Percentiles rank a stretch among this genome's conserved stretches.
Evolutionary conservation across 2,329 filamentous ascomycete genomes (phyloP).

Genomic region (Ophiostoma australiae): DNA sequence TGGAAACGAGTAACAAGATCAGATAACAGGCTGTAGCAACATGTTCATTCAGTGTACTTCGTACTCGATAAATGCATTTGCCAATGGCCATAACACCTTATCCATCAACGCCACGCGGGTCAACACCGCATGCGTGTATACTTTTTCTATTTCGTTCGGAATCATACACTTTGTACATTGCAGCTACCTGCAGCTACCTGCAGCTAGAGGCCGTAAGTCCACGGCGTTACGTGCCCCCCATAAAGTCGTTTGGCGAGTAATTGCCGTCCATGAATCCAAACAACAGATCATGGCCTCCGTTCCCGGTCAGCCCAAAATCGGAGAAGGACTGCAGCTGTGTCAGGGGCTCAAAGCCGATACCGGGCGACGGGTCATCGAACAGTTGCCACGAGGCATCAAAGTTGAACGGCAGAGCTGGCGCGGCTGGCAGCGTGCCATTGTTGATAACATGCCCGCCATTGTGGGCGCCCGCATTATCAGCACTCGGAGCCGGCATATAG

Average conservation of each 20-base stretch:
- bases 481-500: not conserved
- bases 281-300: slow-evolving; percentile 21
- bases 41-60: too few species aligned
- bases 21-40: not conserved
- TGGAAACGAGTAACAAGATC: not conserved
- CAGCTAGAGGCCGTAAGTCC: not conserved
- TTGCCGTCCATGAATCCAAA: slow-evolving; percentile 25
- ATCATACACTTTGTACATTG: not conserved
- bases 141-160: not conserved
- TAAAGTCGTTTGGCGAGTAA: slow-evolving; percentile 18
- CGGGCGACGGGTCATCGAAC: slow-evolving; percentile 17
- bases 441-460: not conserved
- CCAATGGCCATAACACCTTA: not conserved
- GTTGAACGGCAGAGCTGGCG: not conserved
- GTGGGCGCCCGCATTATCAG: not conserved
- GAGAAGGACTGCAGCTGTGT: slow-evolving; percentile 20
- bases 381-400: slow-evolving; percentile 16
- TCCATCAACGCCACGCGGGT: not conserved
- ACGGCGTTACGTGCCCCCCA: slow-evolving; percentile 12
- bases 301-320: slow-evolving; percentile 20
- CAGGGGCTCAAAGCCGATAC: slow-evolving; percentile 14
- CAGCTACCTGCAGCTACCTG: too few species aligned
- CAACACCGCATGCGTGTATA: not conserved
- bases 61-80: not conserved
- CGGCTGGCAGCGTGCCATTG: not conserved